phyloP scores from a whole-genome alignment of 2,329 filamentous ascomycete genomes.

The Alternaria arborescens region DNA sequence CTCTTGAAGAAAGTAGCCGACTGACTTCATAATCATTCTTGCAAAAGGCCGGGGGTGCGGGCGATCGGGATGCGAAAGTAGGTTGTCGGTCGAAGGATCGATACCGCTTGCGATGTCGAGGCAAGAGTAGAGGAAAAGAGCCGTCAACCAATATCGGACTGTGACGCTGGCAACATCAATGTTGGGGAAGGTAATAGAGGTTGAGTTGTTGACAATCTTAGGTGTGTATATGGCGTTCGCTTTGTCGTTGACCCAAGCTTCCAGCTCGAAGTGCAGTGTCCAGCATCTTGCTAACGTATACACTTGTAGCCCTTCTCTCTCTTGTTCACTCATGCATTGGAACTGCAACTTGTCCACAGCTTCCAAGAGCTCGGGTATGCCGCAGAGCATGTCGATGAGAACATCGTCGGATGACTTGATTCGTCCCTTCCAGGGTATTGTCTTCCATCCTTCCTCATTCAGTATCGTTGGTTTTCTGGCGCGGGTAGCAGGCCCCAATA shows the following conservation, averaged over 20 bases:
- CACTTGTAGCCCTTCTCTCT: conserved; percentile 14
- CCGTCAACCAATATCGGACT: conserved; percentile 36
- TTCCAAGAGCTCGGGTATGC: conserved; percentile 44
- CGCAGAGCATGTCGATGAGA: conserved; percentile 45
- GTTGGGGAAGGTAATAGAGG: conserved; percentile 26
- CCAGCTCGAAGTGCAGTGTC: conserved; percentile 30
- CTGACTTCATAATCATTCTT: conserved; percentile 32
- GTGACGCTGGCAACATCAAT: conserved; percentile 30
- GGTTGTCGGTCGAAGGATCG: conserved; percentile 10
- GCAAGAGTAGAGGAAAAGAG: conserved; percentile 31
- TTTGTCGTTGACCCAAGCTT: conserved; percentile 27
- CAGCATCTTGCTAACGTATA: conserved; percentile 26
- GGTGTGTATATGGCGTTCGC: conserved; percentile 23
- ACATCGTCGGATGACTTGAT: conserved; percentile 46
- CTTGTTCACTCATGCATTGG: not conserved
- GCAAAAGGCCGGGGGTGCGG: conserved; percentile 36
- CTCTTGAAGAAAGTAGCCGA: conserved; percentile 35
- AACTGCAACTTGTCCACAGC: conserved; percentile 34
- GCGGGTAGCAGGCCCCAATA: conserved; percentile 48
- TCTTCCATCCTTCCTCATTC: conserved; percentile 47
- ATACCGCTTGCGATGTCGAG: conserved; percentile 27
- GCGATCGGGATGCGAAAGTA: conserved; percentile 20
- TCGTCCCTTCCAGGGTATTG: conserved; percentile 44
- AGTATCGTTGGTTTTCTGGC: conserved; percentile 40
- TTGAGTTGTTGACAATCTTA: conserved; percentile 13